phyloP scores from a whole-genome alignment of 805 yeast genomes.

The Candida ulmi region DNA sequence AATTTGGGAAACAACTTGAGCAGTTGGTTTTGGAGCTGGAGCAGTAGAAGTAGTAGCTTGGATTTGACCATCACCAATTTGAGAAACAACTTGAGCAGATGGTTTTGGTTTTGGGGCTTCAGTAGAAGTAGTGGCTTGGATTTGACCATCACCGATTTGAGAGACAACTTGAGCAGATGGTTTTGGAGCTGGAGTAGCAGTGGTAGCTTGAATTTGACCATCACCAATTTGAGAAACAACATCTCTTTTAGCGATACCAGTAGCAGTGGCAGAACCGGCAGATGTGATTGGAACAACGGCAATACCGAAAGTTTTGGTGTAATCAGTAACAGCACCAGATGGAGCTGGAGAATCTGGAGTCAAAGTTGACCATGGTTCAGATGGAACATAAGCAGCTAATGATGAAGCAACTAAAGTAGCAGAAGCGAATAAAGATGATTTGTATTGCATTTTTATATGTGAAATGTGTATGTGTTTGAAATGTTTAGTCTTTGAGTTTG shows the following conservation, averaged over 20 bases:
- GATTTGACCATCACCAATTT: constrained; percentile 26
- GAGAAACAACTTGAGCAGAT: constrained; percentile 20
- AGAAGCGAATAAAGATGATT: constrained; percentile 30
- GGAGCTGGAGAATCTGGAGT: constrained; percentile 53
- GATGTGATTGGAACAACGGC: constrained; percentile 48
- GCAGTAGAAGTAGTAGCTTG: constrained; percentile 24
- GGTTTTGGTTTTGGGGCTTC: no score
- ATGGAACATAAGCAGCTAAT: constrained; percentile 57
- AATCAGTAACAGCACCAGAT: constrained; percentile 52
- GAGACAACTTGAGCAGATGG: no score
- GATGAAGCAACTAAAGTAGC: constrained; percentile 41
- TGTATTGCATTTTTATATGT: constrained; percentile 35
- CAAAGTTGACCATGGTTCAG: constrained; percentile 66
- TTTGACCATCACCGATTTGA: constrained; percentile 43
- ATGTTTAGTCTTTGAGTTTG: no score
- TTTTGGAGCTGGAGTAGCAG: no score
- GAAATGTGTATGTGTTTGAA: no score
- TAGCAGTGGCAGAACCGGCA: constrained; percentile 13
- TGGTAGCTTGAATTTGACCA: constrained; percentile 53
- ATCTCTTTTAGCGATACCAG: constrained; percentile 32
- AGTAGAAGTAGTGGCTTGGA: constrained; percentile 46
- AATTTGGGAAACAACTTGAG: constrained; percentile 22
- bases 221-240: constrained; percentile 54
- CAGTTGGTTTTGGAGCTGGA: constrained; percentile 4
- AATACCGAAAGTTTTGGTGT: constrained; percentile 58